Percentiles rank a stretch among this genome's conserved stretches.
Conservation (phyloP, 1,139 yeast genomes). For the Taiozyma sp. region DNA sequence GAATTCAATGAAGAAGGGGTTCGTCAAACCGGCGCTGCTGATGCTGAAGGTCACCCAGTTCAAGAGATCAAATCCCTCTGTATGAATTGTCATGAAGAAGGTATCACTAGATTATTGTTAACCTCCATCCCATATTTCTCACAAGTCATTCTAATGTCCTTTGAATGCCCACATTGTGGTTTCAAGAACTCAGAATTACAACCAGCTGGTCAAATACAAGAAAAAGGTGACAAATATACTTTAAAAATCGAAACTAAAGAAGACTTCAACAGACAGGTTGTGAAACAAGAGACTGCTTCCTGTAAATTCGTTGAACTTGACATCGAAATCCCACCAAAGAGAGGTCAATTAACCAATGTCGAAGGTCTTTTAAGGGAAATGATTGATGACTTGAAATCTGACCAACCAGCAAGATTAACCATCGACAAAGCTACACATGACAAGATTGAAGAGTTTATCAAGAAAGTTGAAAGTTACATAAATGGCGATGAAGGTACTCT, state of each 20-base stretch:
- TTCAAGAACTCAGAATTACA: conserved; percentile 90
- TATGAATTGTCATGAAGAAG: conserved; percentile 90
- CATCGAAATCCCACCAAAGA: conserved; percentile 91
- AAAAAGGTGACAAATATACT: conserved; percentile 75
- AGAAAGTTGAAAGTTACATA: conserved; percentile 52
- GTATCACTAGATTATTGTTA: conserved; percentile 75
- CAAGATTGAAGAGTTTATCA: conserved; percentile 68
- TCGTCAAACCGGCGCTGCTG: conserved; percentile 58
- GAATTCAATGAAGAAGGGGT: conserved; percentile 31
- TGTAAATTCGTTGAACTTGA: conserved; percentile 82
- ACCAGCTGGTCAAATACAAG: conserved; percentile 86
- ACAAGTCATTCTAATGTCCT: conserved; percentile 92
- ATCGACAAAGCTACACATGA: conserved; percentile 71
- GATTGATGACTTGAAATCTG: conserved; percentile 74
- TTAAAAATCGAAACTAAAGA: conserved; percentile 64
- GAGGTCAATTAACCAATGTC: conserved; percentile 88
- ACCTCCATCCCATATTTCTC: conserved; percentile 90
- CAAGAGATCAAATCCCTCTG: conserved; percentile 94
- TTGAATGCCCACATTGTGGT: conserved; percentile 93
- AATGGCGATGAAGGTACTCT: conserved; percentile 62
- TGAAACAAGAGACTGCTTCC: conserved; percentile 82
- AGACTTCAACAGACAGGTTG: conserved; percentile 87
- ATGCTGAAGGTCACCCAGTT: conserved; percentile 90
- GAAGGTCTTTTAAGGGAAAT: conserved; percentile 87
- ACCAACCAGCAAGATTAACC: conserved; percentile 74